Percentiles rank a stretch among this genome's conserved stretches.
These are phyloP conservation scores for Phylloporus arenicola DNA, from an alignment of 768 basidiomycete species.

Conservation along the genomic window DNA sequence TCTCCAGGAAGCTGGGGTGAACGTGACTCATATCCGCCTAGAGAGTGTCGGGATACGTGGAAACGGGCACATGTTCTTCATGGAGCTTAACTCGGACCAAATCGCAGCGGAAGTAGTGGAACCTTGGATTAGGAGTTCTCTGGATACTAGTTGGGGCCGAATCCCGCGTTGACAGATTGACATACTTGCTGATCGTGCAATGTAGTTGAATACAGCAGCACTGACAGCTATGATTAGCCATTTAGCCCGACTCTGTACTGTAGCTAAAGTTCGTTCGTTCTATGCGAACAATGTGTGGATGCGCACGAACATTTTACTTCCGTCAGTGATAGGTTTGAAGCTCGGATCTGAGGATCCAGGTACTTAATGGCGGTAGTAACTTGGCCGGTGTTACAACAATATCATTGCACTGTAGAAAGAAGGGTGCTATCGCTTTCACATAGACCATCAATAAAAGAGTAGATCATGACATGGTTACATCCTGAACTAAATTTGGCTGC, in stretches of 20 bases:
- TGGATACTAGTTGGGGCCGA: slow-evolving; percentile 2
- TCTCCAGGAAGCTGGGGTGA: slow-evolving; percentile 41
- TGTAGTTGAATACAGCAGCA: too few relatives aligned
- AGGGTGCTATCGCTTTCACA: neutral
- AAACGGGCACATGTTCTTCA: slow-evolving; percentile 54
- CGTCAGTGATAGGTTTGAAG: neutral
- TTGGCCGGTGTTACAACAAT: neutral
- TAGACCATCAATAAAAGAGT: neutral
- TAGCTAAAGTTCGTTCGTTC: too few relatives aligned
- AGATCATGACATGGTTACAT: slow-evolving; percentile 54
- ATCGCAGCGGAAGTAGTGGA: slow-evolving; percentile 39
- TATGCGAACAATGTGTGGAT: neutral
- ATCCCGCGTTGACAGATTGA: neutral
- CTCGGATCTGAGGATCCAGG: neutral
- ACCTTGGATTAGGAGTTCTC: slow-evolving; percentile 32
- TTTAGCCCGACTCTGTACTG: neutral
- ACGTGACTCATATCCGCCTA: slow-evolving; percentile 38
- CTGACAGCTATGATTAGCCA: too few relatives aligned
- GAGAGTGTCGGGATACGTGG: slow-evolving; percentile 43
- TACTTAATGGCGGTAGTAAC: neutral
- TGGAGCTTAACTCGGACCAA: slow-evolving; percentile 45
- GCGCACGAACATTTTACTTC: too few relatives aligned
- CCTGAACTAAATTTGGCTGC: slow-evolving; percentile 56
- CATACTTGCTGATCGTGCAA: too few relatives aligned
- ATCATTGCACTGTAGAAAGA: neutral